Evolutionary conservation across 495 filamentous ascomycete species (phyloP), one percentile per base, ranked within the genome.

Genomic region (Tuber magnatum): DNA sequence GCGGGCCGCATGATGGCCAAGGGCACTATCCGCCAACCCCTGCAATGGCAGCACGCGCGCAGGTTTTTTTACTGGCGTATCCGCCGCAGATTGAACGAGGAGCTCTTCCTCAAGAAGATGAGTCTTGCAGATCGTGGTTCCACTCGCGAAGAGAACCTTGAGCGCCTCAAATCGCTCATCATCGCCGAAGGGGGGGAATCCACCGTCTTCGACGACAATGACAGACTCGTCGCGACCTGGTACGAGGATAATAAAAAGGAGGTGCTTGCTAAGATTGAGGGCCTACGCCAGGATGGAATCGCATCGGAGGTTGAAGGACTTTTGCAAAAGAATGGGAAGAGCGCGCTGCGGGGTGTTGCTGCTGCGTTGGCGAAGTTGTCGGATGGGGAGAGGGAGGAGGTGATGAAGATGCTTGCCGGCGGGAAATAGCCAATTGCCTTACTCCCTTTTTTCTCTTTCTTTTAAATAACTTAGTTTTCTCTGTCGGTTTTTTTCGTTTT

Each of bases 11-110:
- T 99, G 95, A 87, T 96, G 84, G 95, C 95, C 84, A 99, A 99
- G 90, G 91, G 93, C 74, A 90, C 91, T 78, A 97, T 99, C 82
- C 93, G 96, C 72, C 87, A 89, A 76, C 85, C 91, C 2, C 88
- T 99, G 28, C 87, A 89, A 82, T 99, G 94, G 96, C 87, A 89
- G 83, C 90, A 97, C 76, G 91, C 94, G 69, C 91, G 95, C 78
- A 93, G 96, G 82, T 99, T 97, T 92, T 98, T 99, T 90, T 99
- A 97, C 90, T 99, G 95, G 95, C 94, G 95, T 87, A 91, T 97
- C 73, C 94, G 95, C 84, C 92, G 95, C 84, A 89, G 96, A 85
- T 87, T 99, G 81, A 97, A 96, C 85, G 95, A 99, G 85, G 94
- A 99, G 85, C 91, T 92, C 82, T 92, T 98, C 83, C 87, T 98